Percentiles rank a stretch among this genome's conserved stretches.
Conservation (phyloP, 805 yeast genomes). For the Kluyveromyces aestuarii region DNA sequence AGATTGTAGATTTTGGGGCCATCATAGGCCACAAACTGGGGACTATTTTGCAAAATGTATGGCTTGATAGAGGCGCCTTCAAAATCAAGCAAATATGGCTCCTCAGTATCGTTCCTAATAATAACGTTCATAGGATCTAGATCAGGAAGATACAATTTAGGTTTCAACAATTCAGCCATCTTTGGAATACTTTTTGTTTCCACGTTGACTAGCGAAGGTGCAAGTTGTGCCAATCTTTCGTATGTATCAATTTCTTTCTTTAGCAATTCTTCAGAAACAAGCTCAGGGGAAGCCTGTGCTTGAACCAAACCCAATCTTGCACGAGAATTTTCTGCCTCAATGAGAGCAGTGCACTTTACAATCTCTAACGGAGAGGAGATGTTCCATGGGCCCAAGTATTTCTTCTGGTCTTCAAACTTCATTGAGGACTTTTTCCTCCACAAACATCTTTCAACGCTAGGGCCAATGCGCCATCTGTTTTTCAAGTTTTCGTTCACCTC, state of each 20-base stretch:
- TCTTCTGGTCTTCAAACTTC: conserved; percentile 39
- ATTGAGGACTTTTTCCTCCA: conserved; percentile 58
- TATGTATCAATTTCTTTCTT: conserved; percentile 50
- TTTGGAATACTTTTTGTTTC: conserved; percentile 50
- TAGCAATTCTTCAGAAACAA: conserved; percentile 36
- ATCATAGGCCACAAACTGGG: conserved; percentile 74
- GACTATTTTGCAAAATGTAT: conserved; percentile 66
- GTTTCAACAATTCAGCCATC: conserved; percentile 51
- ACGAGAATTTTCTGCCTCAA: conserved; percentile 56
- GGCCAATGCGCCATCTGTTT: conserved; percentile 84
- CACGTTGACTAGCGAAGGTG: conserved; percentile 50
- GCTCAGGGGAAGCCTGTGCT: conserved; percentile 40
- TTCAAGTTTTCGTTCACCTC: conserved; percentile 44
- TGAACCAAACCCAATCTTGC: conserved; percentile 45
- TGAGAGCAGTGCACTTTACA: conserved; percentile 50
- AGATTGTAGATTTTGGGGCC: conserved; percentile 81
- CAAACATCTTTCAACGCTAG: conserved; percentile 71
- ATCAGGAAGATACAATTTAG: conserved; percentile 74
- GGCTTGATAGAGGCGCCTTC: conserved; percentile 80
- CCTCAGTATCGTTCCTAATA: conserved; percentile 31
- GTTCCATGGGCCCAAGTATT: conserved; percentile 72
- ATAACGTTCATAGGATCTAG: conserved; percentile 86
- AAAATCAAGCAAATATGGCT: conserved; percentile 61
- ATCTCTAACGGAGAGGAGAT: conserved; percentile 47
- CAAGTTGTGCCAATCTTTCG: conserved; percentile 46